A percentile compares a stretch with the other conserved stretches of the same genome.
Conservation (phyloP, 2,329 filamentous ascomycete genomes). For the Keithomyces neogunnii region DNA sequence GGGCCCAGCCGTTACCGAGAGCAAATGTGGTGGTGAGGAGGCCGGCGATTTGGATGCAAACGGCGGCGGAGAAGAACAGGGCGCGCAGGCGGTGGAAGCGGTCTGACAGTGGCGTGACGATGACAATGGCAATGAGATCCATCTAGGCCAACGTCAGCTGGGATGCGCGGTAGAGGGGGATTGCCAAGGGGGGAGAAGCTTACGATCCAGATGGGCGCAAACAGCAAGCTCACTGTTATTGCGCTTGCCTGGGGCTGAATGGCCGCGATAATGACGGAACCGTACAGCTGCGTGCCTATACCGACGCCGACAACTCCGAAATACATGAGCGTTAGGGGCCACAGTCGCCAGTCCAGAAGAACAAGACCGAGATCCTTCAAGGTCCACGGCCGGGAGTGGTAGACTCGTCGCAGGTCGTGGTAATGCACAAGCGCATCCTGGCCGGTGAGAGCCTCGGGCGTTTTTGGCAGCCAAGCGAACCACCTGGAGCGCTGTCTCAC, state of each 20-base stretch:
- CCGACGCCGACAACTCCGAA: constrained; percentile 91
- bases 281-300: constrained; percentile 83
- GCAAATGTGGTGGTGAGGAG: constrained; percentile 74
- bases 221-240: constrained; percentile 71
- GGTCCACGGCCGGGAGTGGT: constrained; percentile 67
- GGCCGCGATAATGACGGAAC: constrained; percentile 73
- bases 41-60: constrained; percentile 71
- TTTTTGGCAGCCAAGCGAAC: constrained; percentile 57
- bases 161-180: neutral
- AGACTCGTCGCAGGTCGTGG: constrained; percentile 70
- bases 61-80: constrained; percentile 70
- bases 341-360: constrained; percentile 78
- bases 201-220: constrained; percentile 88
- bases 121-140: constrained; percentile 79
- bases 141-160: constrained; percentile 41
- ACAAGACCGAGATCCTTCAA: constrained; percentile 61
- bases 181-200: constrained; percentile 19
- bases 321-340: constrained; percentile 84
- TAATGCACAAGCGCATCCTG: constrained; percentile 78
- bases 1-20: constrained; percentile 62
- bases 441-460: constrained; percentile 63
- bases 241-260: constrained; percentile 67
- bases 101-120: constrained; percentile 79
- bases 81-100: constrained; percentile 75
- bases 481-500: constrained; percentile 39